Conservation (phyloP, 106 monocot genomes). For the Xerophyta viscosa region DNA sequence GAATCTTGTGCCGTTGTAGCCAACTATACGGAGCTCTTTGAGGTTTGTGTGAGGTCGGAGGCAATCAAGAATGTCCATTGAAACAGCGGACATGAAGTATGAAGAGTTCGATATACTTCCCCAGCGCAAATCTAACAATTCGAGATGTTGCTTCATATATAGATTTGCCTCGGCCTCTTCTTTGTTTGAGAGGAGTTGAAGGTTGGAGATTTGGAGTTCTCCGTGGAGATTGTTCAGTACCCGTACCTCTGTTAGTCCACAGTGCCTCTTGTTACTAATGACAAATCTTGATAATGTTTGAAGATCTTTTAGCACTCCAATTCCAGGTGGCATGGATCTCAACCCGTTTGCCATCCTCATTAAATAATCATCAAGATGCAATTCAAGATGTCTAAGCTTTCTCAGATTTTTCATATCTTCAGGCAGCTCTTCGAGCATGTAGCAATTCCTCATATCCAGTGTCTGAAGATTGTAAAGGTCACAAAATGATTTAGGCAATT, state of each 20-base stretch:
- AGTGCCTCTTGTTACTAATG: neutral
- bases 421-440: slow-evolving; percentile 8
- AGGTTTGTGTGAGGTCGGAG: slow-evolving; percentile 16
- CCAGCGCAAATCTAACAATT: slow-evolving; percentile 5
- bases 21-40: slow-evolving; percentile 3
- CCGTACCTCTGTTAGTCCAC: slow-evolving; percentile 11
- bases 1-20: slow-evolving; percentile 12
- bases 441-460: neutral
- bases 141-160: slow-evolving; percentile 4
- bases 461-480: slow-evolving; percentile 12
- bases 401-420: slow-evolving; percentile 1
- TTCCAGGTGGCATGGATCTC: slow-evolving; percentile 14
- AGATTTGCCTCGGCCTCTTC: slow-evolving; percentile 6
- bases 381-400: slow-evolving; percentile 7
- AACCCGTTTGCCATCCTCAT: neutral
- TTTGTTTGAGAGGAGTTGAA: neutral
- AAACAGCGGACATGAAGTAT: too few species aligned
- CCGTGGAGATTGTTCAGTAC: slow-evolving; percentile 6
- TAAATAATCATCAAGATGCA: neutral
- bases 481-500: slow-evolving; percentile 9
- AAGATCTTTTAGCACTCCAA: slow-evolving; percentile 18
- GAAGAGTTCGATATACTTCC: too few species aligned
- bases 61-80: too few species aligned
- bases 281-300: slow-evolving; percentile 13
- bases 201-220: neutral